Percentiles rank a stretch among this genome's conserved stretches.
These are phyloP conservation scores for Coffea eugenioides DNA, from an alignment of 257 asterid species.

Conservation along the genomic window DNA sequence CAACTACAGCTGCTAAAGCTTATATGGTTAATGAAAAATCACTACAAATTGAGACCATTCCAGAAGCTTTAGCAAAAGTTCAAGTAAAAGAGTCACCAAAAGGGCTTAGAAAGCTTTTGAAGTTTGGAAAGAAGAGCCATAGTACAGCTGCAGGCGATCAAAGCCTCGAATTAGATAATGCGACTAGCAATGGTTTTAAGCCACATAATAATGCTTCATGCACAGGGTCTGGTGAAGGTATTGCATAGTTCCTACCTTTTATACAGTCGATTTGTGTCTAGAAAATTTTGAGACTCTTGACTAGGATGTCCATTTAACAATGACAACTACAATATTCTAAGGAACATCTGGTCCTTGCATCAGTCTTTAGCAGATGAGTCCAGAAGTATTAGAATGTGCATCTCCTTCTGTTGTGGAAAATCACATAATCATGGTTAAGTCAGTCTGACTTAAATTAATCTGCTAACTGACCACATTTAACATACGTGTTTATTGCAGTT, in stretches of 20 bases:
- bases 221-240: constrained; percentile 72
- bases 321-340: neutral
- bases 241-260: constrained; percentile 15
- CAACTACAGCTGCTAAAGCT: constrained; percentile 35
- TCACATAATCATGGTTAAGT: neutral
- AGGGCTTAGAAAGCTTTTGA: constrained; percentile 78
- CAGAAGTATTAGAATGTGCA: neutral
- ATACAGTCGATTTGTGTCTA: neutral
- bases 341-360: neutral
- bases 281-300: constrained; percentile 4
- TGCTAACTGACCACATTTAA: constrained; percentile 8
- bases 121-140: constrained; percentile 78
- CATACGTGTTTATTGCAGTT: constrained; percentile 38
- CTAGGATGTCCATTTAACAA: neutral
- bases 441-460: neutral
- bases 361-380: neutral
- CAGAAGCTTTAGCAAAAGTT: constrained; percentile 46
- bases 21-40: constrained; percentile 42
- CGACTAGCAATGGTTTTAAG: constrained; percentile 42
- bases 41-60: constrained; percentile 38
- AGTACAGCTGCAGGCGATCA: constrained; percentile 56
- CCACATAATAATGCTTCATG: constrained; percentile 37
- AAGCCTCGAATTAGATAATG: constrained; percentile 60
- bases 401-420: neutral
- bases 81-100: constrained; percentile 66